Base-by-base conservation (phyloP, 2,329 filamentous ascomycete species). In the Sporothrix sp. region DNA sequence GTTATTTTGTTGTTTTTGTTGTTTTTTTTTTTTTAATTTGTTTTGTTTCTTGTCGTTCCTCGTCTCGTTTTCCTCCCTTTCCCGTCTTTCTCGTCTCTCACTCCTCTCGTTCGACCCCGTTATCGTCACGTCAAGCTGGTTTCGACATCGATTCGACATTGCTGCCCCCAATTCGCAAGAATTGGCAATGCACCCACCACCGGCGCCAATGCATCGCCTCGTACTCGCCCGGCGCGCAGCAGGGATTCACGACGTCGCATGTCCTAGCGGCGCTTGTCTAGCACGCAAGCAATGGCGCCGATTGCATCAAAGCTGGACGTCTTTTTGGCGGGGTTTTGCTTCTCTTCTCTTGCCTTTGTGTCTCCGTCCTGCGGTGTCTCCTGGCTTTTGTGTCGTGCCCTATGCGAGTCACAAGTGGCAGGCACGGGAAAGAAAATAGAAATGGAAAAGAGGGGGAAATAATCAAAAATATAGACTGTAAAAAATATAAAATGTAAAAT, bases 281-380 rank as follows among this genome's bases (percentile, higher is more conserved):
- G 51, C 51, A 53, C 51, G 51, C 51, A 50, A 53, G 27, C 40
- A 30, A 25, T 50, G 47, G 47, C 46, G 51, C 47, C 51, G 18
- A 53, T 53, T 46, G 51, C 51, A 53, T 50, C 51, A 53, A 50
- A 16, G 35, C 32, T 16, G 33, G 36, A 18, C 42, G n/a, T 23
- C 32, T 18, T 16, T 35, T n/a, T 10, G 20, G 36, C n/a, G 14
- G 14, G 23, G 4, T 48, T 30, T 18, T 18, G 28, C 37, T 30
- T 28, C n/a, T 36, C 20, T 18, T 36, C 10, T 3, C 6, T 25
- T 25, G 6, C 16, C 35, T 20, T 18, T 16, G 8, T 21, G 7
- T 11, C 33, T 36, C 16, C 14, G n/a, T 36, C n/a, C n/a, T 36
- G 10, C 14, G 16, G n/a, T 18, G n/a, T 36, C 33, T 9, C 33